Conservation (phyloP, 352 stramenopile genomes). For the Globisporangium takayamanum region DNA sequence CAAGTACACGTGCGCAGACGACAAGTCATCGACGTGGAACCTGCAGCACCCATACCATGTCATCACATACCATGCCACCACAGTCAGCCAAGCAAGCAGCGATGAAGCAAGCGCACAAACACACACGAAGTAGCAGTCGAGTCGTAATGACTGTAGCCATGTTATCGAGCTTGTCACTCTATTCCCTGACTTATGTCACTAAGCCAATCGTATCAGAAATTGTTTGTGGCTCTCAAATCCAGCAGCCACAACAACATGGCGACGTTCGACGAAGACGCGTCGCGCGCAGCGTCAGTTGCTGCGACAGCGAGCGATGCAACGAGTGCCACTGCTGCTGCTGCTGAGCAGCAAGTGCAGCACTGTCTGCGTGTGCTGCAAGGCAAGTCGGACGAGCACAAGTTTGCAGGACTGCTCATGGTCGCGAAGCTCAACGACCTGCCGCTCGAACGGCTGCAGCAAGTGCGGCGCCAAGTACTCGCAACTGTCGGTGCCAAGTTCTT, state of each 20-base stretch:
- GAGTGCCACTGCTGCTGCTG: not conserved
- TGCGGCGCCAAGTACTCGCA: slow-evolving; percentile 54
- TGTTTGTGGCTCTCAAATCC: no score
- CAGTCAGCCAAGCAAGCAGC: not conserved
- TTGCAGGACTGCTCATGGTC: slow-evolving; percentile 82
- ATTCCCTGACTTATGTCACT: no score
- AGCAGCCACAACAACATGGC: no score
- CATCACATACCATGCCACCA: not conserved
- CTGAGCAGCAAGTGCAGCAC: slow-evolving; percentile 22
- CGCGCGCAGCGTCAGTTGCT: no score
- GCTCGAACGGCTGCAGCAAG: slow-evolving; percentile 30
- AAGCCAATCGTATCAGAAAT: no score
- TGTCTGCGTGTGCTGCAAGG: slow-evolving; percentile 71
- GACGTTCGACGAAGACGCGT: no score
- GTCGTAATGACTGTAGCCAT: no score
- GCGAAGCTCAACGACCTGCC: slow-evolving; percentile 62
- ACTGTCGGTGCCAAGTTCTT: slow-evolving; percentile 70
- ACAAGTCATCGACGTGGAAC: slow-evolving; percentile 98
- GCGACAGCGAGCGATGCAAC: no score
- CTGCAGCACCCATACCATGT: slow-evolving; percentile 14
- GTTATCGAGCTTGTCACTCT: no score
- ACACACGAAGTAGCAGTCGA: not conserved
- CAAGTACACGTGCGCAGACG: slow-evolving; percentile 97
- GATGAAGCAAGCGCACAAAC: not conserved
- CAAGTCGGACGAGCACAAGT: slow-evolving; percentile 81